A percentile compares a stretch with the other conserved stretches of the same genome.
phyloP scores from a whole-genome alignment of 2,329 filamentous ascomycete genomes.

The Aspergillus novofumigatus region DNA sequence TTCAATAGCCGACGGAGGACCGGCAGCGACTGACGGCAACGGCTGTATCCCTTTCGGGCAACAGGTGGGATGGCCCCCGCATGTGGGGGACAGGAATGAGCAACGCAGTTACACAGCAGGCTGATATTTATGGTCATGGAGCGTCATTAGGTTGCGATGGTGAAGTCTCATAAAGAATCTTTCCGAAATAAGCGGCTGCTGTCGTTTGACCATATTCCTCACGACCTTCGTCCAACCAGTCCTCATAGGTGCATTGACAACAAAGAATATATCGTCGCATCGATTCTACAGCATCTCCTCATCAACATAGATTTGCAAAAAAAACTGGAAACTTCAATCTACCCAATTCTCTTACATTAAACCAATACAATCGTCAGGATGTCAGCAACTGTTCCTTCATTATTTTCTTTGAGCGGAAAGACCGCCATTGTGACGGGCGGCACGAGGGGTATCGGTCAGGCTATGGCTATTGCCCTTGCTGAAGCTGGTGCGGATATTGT shows the following conservation, averaged over 20 bases:
- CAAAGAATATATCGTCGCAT: neutral
- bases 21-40: slow-evolving; percentile 12
- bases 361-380: slow-evolving; percentile 14
- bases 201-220: neutral
- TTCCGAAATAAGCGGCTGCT: neutral
- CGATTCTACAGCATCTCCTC: neutral
- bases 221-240: too few species aligned
- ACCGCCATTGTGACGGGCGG: slow-evolving; percentile 46
- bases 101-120: neutral
- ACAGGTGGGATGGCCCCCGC: neutral
- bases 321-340: neutral
- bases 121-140: neutral
- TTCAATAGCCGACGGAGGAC: slow-evolving; percentile 16
- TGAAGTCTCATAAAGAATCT: neutral
- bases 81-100: neutral
- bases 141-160: neutral
- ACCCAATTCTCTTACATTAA: too few species aligned
- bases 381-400: slow-evolving; percentile 23
- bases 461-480: slow-evolving; percentile 45
- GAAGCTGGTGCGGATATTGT: slow-evolving; percentile 47
- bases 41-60: slow-evolving; percentile 6
- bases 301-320: neutral
- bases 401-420: slow-evolving; percentile 40
- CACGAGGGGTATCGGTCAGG: slow-evolving; percentile 46
- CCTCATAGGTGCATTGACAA: too few species aligned